These are phyloP conservation scores for Microascus cirrosus DNA, from an alignment of 2,329 filamentous ascomycete species.

Conservation along the genomic window DNA sequence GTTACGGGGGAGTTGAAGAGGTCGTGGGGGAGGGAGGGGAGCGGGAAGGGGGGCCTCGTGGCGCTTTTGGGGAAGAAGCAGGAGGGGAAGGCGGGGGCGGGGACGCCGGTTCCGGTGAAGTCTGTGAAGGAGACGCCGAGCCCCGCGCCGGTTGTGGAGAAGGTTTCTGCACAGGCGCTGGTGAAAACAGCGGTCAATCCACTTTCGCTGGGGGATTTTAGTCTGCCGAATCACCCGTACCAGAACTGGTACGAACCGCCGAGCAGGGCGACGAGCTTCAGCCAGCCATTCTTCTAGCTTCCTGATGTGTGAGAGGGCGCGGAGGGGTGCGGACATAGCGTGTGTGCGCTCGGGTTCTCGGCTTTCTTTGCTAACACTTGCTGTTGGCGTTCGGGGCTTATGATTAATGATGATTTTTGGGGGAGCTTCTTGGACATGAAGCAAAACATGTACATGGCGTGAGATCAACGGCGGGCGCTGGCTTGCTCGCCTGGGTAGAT, in stretches of 20 bases:
- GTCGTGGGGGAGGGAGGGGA: slow-evolving; percentile 61
- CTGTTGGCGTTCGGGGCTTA: neutral
- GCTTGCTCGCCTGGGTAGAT: neutral
- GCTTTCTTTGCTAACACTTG: neutral
- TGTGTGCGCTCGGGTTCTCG: slow-evolving; percentile 2
- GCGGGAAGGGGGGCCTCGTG: neutral
- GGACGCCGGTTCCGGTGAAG: slow-evolving; percentile 12
- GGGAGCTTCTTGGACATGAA: neutral
- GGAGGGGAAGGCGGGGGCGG: neutral
- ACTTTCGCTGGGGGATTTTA: slow-evolving; percentile 65
- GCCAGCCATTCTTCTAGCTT: slow-evolving; percentile 3
- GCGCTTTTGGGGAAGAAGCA: slow-evolving; percentile 10
- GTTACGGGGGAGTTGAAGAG: slow-evolving; percentile 63
- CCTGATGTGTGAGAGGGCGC: neutral
- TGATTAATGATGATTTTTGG: neutral
- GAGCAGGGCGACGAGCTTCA: slow-evolving; percentile 26
- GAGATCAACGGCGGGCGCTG: neutral
- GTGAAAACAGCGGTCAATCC: slow-evolving; percentile 47
- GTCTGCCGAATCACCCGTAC: slow-evolving; percentile 68
- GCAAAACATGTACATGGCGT: neutral
- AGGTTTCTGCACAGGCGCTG: slow-evolving; percentile 7
- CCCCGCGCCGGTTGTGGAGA: neutral
- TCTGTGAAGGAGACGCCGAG: slow-evolving; percentile 5
- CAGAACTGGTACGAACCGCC: slow-evolving; percentile 71
- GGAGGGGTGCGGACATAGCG: neutral